Conservation (phyloP, 2,329 filamentous ascomycete genomes). For the Sclerotinia nivalis region DNA sequence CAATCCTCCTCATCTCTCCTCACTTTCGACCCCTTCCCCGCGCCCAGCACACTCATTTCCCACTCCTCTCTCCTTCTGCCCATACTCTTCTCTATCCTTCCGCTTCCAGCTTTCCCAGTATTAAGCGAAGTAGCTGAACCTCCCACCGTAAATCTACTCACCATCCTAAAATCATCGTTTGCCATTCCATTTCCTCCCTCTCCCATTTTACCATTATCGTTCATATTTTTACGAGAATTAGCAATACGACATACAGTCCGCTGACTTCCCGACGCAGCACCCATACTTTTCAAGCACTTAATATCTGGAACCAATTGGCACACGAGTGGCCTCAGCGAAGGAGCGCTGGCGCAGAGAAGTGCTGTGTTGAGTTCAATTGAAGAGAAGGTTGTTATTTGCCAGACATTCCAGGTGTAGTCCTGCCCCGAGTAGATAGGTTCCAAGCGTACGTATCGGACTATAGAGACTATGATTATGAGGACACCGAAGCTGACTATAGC, state of each 20-base stretch:
- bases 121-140: background rate
- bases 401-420: background rate
- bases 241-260: background rate
- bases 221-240: too few species aligned
- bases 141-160: background rate
- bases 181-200: background rate
- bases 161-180: background rate
- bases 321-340: background rate
- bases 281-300: background rate
- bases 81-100: background rate
- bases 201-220: too few species aligned
- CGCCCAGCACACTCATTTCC: background rate
- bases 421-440: background rate
- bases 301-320: background rate
- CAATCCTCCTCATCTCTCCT: background rate
- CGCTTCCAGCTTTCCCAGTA: background rate
- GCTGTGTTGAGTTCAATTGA: constrained; percentile 6
- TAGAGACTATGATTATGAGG: background rate
- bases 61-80: background rate
- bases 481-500: background rate
- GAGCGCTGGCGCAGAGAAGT: constrained; percentile 3
- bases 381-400: constrained; percentile 18
- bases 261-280: background rate
- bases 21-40: background rate
- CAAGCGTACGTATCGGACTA: background rate